phyloP scores from a whole-genome alignment of 257 asterid genomes.

The Ocimum tenuiflorum region DNA sequence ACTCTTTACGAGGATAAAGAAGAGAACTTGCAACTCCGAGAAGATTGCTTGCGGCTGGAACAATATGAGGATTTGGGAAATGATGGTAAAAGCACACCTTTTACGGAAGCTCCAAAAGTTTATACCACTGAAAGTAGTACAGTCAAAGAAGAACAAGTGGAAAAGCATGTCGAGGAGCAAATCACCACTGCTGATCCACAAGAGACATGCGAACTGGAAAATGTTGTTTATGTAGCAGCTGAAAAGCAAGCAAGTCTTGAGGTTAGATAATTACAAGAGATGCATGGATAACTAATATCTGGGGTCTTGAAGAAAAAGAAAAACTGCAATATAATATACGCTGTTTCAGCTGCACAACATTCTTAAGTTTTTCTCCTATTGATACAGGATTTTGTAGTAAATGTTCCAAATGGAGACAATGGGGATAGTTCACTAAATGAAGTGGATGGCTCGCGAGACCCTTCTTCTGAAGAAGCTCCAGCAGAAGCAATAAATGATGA shows the following conservation, averaged over 20 bases:
- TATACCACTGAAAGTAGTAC: not conserved
- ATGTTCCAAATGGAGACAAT: not conserved
- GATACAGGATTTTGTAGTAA: conserved; percentile 16
- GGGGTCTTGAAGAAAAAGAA: not conserved
- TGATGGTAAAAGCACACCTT: conserved; percentile 3
- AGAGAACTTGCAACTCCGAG: not conserved
- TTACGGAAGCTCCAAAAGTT: conserved; percentile 11
- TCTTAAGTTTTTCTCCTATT: conserved; percentile 1
- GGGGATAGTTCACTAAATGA: conserved; percentile 3
- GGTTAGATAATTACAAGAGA: not conserved
- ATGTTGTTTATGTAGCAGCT: conserved; percentile 19
- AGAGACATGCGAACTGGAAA: conserved; percentile 15
- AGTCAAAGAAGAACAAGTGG: conserved; percentile 13
- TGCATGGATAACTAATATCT: not conserved
- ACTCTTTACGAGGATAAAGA: not conserved
- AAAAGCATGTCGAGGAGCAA: conserved; percentile 10
- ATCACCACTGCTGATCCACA: conserved; percentile 2
- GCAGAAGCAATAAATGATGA: not conserved
- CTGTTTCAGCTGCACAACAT: not conserved
- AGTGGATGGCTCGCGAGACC: conserved; percentile 14
- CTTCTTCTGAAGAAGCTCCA: not conserved
- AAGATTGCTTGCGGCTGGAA: conserved; percentile 10
- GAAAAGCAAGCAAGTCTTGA: no score
- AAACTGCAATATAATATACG: not conserved
- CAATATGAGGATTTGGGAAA: not conserved